Base-by-base conservation (phyloP, 768 basidiomycete species). In the Collybia mongolica region DNA sequence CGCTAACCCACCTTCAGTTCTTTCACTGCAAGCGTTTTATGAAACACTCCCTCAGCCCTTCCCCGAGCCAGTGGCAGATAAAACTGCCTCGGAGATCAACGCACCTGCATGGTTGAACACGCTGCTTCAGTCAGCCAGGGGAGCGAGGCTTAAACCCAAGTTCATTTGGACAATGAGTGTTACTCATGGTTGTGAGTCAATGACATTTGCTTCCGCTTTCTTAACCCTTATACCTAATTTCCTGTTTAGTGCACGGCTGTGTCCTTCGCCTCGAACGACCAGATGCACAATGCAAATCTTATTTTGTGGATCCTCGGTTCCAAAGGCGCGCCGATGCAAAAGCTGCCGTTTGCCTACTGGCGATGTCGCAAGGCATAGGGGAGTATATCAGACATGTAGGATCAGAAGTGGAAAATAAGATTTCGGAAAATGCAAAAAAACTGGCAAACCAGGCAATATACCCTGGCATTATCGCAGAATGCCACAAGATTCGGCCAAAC, bases 11-110 rank as follows among this genome's bases (percentile, higher is more conserved):
- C 3, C 20, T 24, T 3, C 20, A 14, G n/a, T 3, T 7, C 64
- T 73, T 37, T 72, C 75, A 0, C 64, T 89, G 1, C 82, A 84
- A 52, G 64, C 65, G 1, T 88, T 83, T 62, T 85, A 77, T 57
- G 84, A 84, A n/a, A 63, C 78, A 12, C 75, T 90, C 39, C 85
- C 86, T 1, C 73, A 75, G 39, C 87, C 85, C 1, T 77, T 87
- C 45, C 80, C 83, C 0, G 82, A 84, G 51, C 58, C 69, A 9
- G 70, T 84, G 8, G 73, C 71, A 1, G 68, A 72, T 12, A 73
- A 72, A 54, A 62, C 71, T 2, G 77, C 75, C 6, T 52, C 64
- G 0, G 78, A 83, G 49, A 75, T 85, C 48, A 82, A 84, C 44
- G 78, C 78, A 0, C 70, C 79, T 1, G 73, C 68, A 0, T 82